phyloP scores from a whole-genome alignment of 169 alveolate genomes.

The Plasmodium adleri region DNA sequence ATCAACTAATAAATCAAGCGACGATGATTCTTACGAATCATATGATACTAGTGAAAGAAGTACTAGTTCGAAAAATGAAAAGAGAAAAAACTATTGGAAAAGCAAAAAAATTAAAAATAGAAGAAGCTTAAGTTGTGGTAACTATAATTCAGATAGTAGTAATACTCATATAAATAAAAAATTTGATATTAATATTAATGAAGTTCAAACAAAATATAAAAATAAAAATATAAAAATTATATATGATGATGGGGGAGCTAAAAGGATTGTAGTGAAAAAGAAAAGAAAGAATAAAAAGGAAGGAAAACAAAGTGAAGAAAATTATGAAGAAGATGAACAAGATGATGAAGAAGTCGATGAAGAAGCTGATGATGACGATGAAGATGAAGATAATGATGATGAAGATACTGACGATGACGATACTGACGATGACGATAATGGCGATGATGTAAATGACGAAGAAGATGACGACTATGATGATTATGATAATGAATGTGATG shows the following conservation, averaged over 20 bases:
- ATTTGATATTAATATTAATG: conserved; percentile 61
- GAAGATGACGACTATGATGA: neutral
- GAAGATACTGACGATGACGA: conserved; percentile 7
- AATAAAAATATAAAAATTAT: conserved; percentile 72
- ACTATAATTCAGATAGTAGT: conserved; percentile 28
- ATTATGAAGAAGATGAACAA: neutral
- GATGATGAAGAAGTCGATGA: conserved; percentile 1
- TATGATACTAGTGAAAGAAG: conserved; percentile 5
- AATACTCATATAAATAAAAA: conserved; percentile 18
- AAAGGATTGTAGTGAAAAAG: conserved; percentile 17
- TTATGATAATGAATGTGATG: conserved; percentile 2
- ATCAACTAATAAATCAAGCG: conserved; percentile 7
- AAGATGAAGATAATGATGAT: conserved; percentile 4
- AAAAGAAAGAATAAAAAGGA: neutral
- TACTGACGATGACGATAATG: neutral
- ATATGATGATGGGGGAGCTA: conserved; percentile 51
- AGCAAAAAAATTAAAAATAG: conserved; percentile 23
- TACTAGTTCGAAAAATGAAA: neutral
- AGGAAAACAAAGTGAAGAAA: neutral
- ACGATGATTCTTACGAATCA: conserved; percentile 19
- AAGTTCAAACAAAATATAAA: conserved; percentile 47
- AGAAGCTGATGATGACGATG: conserved; percentile 3
- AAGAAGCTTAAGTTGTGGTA: conserved; percentile 57
- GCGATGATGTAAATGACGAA: neutral
- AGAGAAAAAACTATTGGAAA: conserved; percentile 26